phyloP scores from a whole-genome alignment of 345 rosid genomes.

The Citrus sinensis region DVS_A1.0 CM039165.1:116501-117000 shows the following conservation, averaged over 20 bases:
- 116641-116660: too few relatives aligned
- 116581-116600: background rate
- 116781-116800: constrained; percentile 23
- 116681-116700: too few relatives aligned
- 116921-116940: background rate
- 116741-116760: background rate
- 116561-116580: background rate
- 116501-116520: background rate
- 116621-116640: too few relatives aligned
- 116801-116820: constrained; percentile 14
- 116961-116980: constrained; percentile 17
- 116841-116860: constrained; percentile 33
- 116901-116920: constrained; percentile 17
- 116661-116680: too few relatives aligned
- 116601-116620: background rate
- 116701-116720: too few relatives aligned
- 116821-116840: constrained; percentile 34
- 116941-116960: background rate
- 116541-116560: background rate
- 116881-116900: constrained; percentile 16
- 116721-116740: background rate
- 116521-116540: background rate
- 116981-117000: constrained; percentile 14
- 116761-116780: background rate
- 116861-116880: constrained; percentile 22